Evolutionary conservation across 495 filamentous ascomycete genomes (phyloP), one percentile per base, ranked within the genome.

Genomic region (Coniosporium apollinis): DNA sequence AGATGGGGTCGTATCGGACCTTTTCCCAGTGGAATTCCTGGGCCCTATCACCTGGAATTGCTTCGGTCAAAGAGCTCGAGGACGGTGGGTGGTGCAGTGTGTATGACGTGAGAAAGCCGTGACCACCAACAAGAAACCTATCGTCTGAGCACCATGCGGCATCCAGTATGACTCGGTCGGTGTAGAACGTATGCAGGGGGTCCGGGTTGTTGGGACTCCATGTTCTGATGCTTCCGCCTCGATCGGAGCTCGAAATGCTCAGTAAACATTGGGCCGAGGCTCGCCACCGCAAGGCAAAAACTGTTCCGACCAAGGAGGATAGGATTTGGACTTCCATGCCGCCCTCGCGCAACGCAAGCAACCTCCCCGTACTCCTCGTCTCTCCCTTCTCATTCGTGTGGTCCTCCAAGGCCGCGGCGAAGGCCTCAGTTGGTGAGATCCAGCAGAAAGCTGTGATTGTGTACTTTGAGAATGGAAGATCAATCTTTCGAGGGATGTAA

Each of bases 111-210:
- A 48, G 32, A 10, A 53, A n/a, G 7, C 40, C 37, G 7, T 33
- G 30, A 10, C 52, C 52, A 28, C 43, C 45, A 7, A 56, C 44
- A 15, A 50, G 33, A 22, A 56, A 52, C 1, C 19, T 17, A 1
- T 37, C 31, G 3, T 51, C 48, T 19, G 36, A 36, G n/a, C 41
- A 38, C 50, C 50, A 53, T 9, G 36, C 28, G 8, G 45, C 54
- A 30, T 57, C 54, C 10, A 48, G 32, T 5, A 52, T 38, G 5
- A 35, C 32, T 5, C 21, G 33, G 2, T 51, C 41, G 4, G 45
- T 43, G 8, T 30, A 41, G 28, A 31, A 41, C 2, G 37, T 34
- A 31, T 33, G 41, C 22, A 37, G 39, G 4, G 45, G 45, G 8
- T 44, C 30, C 5, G 40, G 33, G 25, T 52, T 31, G n/a, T 44